A percentile compares a stretch with the other conserved stretches of the same genome.
phyloP scores from a whole-genome alignment of 202 grass and related monocot genomes.

The Musa balbisiana region DNA sequence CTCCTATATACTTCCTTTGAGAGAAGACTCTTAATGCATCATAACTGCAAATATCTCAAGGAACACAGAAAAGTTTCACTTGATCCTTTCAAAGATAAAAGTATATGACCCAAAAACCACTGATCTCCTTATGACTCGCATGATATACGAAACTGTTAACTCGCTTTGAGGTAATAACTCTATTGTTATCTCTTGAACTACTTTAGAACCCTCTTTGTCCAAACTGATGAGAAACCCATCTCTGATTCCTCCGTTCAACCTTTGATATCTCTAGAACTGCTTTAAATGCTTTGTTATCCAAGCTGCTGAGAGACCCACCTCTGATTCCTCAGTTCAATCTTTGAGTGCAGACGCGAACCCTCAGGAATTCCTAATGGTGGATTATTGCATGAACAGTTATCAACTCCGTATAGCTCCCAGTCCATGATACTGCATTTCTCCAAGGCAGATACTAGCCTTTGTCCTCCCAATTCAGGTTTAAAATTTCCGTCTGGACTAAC shows the following conservation, averaged over 20 bases:
- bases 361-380: slow-evolving; percentile 64
- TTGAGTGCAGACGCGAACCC: slow-evolving; percentile 56
- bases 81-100: too few species aligned
- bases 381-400: slow-evolving; percentile 64
- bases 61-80: too few species aligned
- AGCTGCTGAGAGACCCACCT: not conserved
- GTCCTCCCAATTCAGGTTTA: slow-evolving; percentile 35
- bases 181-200: not conserved
- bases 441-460: slow-evolving; percentile 48
- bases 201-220: not conserved
- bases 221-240: not conserved
- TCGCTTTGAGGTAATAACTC: too few species aligned
- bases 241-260: slow-evolving; percentile 27
- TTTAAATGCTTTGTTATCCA: not conserved
- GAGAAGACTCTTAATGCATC: too few species aligned
- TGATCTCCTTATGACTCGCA: too few species aligned
- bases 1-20: too few species aligned
- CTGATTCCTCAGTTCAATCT: slow-evolving; percentile 30
- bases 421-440: slow-evolving; percentile 72
- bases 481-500: slow-evolving; percentile 71
- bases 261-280: slow-evolving; percentile 2
- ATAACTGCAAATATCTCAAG: too few species aligned
- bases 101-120: too few species aligned
- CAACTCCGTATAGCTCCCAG: slow-evolving; percentile 79
- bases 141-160: too few species aligned